Conservation (phyloP, 257 asterid species). For the Fraxinus americana region DNA sequence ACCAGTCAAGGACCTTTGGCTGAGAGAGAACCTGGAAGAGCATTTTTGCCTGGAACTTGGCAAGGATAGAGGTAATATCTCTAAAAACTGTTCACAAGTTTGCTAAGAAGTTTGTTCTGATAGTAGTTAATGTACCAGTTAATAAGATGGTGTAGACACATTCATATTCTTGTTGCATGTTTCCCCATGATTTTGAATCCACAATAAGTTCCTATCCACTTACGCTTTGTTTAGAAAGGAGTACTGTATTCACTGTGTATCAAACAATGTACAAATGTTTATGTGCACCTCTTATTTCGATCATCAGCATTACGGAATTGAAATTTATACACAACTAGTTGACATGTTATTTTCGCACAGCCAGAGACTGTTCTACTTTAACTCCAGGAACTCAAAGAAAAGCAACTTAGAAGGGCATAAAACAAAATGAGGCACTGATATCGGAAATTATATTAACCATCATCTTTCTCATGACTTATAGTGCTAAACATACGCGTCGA, state of each 20-base stretch:
- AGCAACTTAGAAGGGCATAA: not conserved
- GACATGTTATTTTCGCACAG: not conserved
- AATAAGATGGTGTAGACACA: not conserved
- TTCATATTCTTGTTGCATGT: not conserved
- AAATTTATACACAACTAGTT: not conserved
- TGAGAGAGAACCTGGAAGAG: slow-evolving; percentile 16
- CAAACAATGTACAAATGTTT: too few species aligned
- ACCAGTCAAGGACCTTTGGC: slow-evolving; percentile 18
- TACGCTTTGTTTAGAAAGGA: not conserved
- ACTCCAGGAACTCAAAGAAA: not conserved
- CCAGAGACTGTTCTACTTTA: not conserved
- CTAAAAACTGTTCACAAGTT: not conserved
- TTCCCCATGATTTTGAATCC: not conserved
- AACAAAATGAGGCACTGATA: not conserved
- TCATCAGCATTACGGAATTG: not conserved
- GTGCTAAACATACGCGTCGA: not conserved
- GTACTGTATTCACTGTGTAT: too few species aligned
- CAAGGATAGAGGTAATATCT: not conserved
- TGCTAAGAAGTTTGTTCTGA: not conserved
- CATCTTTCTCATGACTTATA: not conserved
- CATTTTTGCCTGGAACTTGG: not conserved
- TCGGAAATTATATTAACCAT: not conserved
- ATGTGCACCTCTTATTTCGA: not conserved
- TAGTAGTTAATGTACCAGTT: not conserved
- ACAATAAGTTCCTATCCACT: not conserved